Conservation (phyloP, 2,329 filamentous ascomycete genomes). For the Fusarium neocosmosporiellum region DNA sequence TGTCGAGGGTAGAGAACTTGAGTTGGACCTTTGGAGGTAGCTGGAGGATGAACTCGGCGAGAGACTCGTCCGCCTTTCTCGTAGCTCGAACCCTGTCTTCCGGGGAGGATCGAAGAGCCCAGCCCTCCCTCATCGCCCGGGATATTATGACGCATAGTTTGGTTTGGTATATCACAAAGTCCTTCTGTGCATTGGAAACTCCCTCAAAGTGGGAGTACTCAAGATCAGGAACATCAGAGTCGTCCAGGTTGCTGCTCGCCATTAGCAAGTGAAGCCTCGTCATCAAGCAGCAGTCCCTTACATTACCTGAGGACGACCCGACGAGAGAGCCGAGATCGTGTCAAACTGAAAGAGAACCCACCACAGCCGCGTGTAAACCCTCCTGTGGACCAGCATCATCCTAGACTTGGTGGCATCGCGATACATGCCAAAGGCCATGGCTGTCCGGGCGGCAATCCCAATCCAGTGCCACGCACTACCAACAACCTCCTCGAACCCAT, state of each 20-base stretch:
- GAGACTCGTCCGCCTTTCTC: background rate
- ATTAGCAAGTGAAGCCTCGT: background rate
- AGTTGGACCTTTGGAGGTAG: background rate
- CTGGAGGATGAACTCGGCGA: background rate
- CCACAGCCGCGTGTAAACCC: conserved; percentile 53
- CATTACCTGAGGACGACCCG: conserved; percentile 64
- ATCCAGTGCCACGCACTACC: conserved; percentile 66
- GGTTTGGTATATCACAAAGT: background rate
- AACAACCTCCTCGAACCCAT: conserved; percentile 64
- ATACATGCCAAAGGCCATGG: conserved; percentile 65
- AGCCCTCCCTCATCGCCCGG: background rate
- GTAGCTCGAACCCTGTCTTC: background rate
- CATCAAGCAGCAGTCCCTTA: conserved; percentile 17
- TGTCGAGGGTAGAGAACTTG: background rate
- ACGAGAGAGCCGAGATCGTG: conserved; percentile 50
- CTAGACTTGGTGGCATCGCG: conserved; percentile 46
- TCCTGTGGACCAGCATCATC: conserved; percentile 46
- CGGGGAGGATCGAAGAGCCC: background rate
- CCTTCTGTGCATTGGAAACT: background rate
- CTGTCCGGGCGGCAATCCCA: conserved; percentile 63
- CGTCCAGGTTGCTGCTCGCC: background rate
- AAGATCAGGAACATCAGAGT: background rate
- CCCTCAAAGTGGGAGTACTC: background rate
- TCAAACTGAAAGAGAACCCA: conserved; percentile 56
- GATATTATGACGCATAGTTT: background rate